These are phyloP conservation scores for Tolypocladium paradoxum DNA, from an alignment of 2,329 filamentous ascomycete species.

Conservation along the genomic window DNA sequence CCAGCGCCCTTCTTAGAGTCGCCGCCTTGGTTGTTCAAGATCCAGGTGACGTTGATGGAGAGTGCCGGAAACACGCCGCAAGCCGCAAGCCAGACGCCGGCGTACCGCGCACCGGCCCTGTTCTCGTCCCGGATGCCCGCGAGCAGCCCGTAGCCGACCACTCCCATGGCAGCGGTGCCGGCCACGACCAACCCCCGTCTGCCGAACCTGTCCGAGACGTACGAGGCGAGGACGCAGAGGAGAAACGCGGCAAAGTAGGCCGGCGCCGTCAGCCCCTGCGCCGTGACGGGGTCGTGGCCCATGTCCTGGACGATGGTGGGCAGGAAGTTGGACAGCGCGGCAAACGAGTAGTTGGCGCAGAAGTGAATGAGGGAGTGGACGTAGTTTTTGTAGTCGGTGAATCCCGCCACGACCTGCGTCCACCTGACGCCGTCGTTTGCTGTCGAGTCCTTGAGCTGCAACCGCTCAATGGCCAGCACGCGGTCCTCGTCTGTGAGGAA, in stretches of 20 bases:
- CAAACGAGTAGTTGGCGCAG: slow-evolving; percentile 26
- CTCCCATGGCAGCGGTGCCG: slow-evolving; percentile 9
- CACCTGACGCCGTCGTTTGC: slow-evolving; percentile 9
- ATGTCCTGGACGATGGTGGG: slow-evolving; percentile 29
- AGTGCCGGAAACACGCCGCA: slow-evolving; percentile 18
- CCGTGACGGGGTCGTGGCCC: slow-evolving; percentile 25
- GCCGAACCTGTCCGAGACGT: slow-evolving; percentile 23
- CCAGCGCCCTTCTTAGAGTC: slow-evolving; percentile 16
- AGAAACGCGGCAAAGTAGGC: slow-evolving; percentile 29
- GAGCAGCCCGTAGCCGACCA: slow-evolving; percentile 19
- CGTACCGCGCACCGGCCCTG: slow-evolving; percentile 19
- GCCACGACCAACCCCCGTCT: slow-evolving; percentile 23
- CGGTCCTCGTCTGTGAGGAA: slow-evolving; percentile 18
- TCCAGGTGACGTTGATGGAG: slow-evolving; percentile 18
- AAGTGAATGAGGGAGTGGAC: slow-evolving; percentile 26
- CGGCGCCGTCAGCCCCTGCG: slow-evolving; percentile 29
- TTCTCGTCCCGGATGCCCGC: slow-evolving; percentile 9
- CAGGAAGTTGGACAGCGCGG: slow-evolving; percentile 27
- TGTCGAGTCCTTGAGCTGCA: slow-evolving; percentile 5
- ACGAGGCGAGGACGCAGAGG: slow-evolving; percentile 17
- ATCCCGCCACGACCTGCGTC: slow-evolving; percentile 20
- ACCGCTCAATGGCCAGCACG: slow-evolving; percentile 11
- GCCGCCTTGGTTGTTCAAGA: slow-evolving; percentile 18
- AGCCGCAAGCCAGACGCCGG: slow-evolving; percentile 24
- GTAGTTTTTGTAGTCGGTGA: slow-evolving; percentile 24